Evolutionary conservation across 495 filamentous ascomycete genomes (phyloP).

Genomic region (Choiromyces venosus): DNA sequence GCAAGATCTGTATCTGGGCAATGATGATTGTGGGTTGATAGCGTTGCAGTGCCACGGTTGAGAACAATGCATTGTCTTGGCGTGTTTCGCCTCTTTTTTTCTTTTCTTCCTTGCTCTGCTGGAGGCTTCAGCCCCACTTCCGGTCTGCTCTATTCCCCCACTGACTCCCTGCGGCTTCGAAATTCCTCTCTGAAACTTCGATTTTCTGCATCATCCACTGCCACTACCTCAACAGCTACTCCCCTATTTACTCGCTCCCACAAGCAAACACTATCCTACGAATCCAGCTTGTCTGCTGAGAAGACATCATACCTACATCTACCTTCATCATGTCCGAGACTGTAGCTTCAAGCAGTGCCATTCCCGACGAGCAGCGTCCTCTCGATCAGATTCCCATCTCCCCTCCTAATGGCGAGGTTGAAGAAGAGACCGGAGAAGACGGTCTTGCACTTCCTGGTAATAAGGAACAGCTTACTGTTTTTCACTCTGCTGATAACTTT

Average conservation of each 20-base stretch:
- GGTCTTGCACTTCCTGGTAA: slow-evolving; percentile 43
- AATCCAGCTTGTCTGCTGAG: not conserved
- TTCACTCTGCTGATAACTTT: slow-evolving; percentile 96
- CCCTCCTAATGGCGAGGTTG: slow-evolving; percentile 47
- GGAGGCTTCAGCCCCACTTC: not conserved
- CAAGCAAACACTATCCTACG: not conserved
- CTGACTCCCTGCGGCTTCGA: not conserved
- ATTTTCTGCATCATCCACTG: not conserved
- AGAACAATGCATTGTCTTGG: not conserved
- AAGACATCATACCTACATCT: not conserved
- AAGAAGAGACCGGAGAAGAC: slow-evolving; percentile 43
- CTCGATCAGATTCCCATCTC: slow-evolving; percentile 68
- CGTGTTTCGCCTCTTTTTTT: not conserved
- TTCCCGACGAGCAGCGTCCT: slow-evolving; percentile 43
- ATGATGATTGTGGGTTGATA: not conserved
- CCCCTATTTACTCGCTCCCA: not conserved
- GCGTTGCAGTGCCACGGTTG: not conserved
- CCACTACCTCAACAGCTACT: not conserved
- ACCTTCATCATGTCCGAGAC: slow-evolving; percentile 23
- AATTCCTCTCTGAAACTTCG: not conserved
- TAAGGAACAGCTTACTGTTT: slow-evolving; percentile 73
- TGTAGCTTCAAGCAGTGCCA: slow-evolving; percentile 12
- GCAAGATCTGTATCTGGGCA: not conserved
- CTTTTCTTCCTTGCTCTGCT: not conserved
- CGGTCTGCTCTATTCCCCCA: not conserved